Evolutionary conservation across 1,284 basidiomycete genomes (phyloP), one percentile per base, ranked within the genome.

Genomic region (Tilletia indica): DNA sequence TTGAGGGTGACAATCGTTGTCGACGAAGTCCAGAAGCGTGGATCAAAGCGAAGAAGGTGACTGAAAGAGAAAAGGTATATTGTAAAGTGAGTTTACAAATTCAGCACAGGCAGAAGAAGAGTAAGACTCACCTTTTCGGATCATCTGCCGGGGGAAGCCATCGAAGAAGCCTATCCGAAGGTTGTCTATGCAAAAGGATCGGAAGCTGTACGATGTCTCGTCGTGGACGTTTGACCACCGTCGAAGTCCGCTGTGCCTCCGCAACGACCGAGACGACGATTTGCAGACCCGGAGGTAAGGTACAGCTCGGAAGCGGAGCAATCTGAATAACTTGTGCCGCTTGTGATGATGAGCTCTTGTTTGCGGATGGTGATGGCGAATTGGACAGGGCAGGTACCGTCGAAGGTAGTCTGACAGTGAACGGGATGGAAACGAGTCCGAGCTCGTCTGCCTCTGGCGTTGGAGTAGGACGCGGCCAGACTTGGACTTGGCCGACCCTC

Each of bases 1-100:
- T 58, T 58, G 25, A 58, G 34, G 56, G 56, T 58, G 12, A 58
- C 56, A 34, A 58, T 58, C n/a, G 56, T 58, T 21, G 56, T 58
- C 25, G 56, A 58, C 12, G 56, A 58, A 3, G 56, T 58, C 56
- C 56, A 58, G 56, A 58, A 58, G 11, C 34, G 56, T n/a, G 56
- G 34, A 14, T 58, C 56, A 14, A 58, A 58, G 12, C 56, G 56
- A 12, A 58, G 56, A 1, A 45, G 42, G 42, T 45, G 42, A 14
- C 42, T 45, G 14, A 9, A 12, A 45, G 12, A 5, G 42, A 12
- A 45, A 45, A 5, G 42, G 42, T n/a, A n/a, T n/a, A n/a, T n/a
- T n/a, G n/a, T n/a, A n/a, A n/a, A n/a, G n/a, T n/a, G n/a, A n/a
- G n/a, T n/a, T n/a, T n/a, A n/a, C n/a, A n/a, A n/a, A n/a, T n/a